Evolutionary conservation across 2,329 filamentous ascomycete species (phyloP).

Genomic region (Dactylellina cionopaga): DNA sequence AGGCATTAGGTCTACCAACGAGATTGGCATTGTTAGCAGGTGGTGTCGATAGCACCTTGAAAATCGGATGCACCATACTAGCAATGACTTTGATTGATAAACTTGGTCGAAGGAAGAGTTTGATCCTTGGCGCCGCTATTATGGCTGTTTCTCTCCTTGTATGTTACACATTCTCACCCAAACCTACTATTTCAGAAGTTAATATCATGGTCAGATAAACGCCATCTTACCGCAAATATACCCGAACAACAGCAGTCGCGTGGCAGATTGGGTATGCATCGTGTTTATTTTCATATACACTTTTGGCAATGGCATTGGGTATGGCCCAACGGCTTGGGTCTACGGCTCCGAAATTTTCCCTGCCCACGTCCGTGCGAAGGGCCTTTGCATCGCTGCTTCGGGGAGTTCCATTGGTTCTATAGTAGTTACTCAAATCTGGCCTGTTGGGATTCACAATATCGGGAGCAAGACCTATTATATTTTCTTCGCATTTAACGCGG

Average conservation of each 20-base stretch:
- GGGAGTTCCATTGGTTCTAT: constrained; percentile 52
- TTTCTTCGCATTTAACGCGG: constrained; percentile 48
- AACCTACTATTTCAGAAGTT: background rate
- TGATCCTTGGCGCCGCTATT: constrained; percentile 65
- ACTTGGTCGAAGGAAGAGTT: constrained; percentile 65
- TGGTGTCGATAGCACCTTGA: constrained; percentile 69
- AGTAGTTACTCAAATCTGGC: constrained; percentile 51
- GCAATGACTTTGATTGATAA: constrained; percentile 70
- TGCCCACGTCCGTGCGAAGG: constrained; percentile 48
- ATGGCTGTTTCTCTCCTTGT: constrained; percentile 69
- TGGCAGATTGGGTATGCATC: constrained; percentile 58
- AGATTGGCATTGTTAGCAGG: constrained; percentile 66
- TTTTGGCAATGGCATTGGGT: constrained; percentile 45
- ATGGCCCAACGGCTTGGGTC: constrained; percentile 49
- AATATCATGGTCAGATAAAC: constrained; percentile 64
- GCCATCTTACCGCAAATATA: constrained; percentile 66
- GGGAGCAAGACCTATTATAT: constrained; percentile 52
- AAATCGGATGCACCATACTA: constrained; percentile 68
- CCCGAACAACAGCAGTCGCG: constrained; percentile 64
- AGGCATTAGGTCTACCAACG: constrained; percentile 65
- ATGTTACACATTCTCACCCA: constrained; percentile 35
- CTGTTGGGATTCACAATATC: constrained; percentile 47
- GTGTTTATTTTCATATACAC: constrained; percentile 52
- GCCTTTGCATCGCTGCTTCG: constrained; percentile 41
- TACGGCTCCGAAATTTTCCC: constrained; percentile 53